Evolutionary conservation across 2,329 filamentous ascomycete genomes (phyloP), one percentile per base, ranked within the genome.

Genomic region (Aspergillus glaucus): DNA sequence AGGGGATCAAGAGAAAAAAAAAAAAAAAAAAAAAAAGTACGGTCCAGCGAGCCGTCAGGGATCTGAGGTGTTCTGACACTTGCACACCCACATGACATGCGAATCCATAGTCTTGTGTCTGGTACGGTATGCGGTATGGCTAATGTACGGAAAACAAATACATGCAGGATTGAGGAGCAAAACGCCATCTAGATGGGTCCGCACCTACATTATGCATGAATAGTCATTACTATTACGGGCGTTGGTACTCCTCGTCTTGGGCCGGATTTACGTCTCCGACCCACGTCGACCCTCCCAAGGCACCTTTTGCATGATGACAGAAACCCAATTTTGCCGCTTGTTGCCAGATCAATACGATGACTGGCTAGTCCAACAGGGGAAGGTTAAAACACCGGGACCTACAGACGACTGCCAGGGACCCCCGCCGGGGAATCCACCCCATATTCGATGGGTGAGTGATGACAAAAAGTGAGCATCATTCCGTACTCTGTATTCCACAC

Each of bases 81-180:
- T 43, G 41, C 12, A 28, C 21, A 21, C 15, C 41, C 41, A 43
- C 19, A 43, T 43, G 41, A 43, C 12, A 43, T 26, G n/a, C 24
- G 22, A 44, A 32, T 51, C 43, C 46, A 32, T 51, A 47, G 47
- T 45, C 26, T 43, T 49, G 52, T 56, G 55, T 52, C 55, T 50
- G 50, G 39, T 48, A 52, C 53, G 52, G 53, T 52, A 43, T 51
- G 44, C 53, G 52, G 53, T 52, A 43, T 51, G 44, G 44, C 50
- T 58, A 57, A 59, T 56, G 55, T 55, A 59, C 55, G 55, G 54
- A 58, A 56, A 56, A 54, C 56, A 54, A 55, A 59, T 56, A 57
- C 52, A 48, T 53, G 51, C 51, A 52, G 46, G 44, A 34, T 32
- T 24, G 17, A 28, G 40, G 50, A 52, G 46, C 22, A 46, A 45